A percentile compares a stretch with the other conserved stretches of the same genome.
phyloP scores from a whole-genome alignment of 768 basidiomycete species.

The Xerocomellus chrysenteron region DNA sequence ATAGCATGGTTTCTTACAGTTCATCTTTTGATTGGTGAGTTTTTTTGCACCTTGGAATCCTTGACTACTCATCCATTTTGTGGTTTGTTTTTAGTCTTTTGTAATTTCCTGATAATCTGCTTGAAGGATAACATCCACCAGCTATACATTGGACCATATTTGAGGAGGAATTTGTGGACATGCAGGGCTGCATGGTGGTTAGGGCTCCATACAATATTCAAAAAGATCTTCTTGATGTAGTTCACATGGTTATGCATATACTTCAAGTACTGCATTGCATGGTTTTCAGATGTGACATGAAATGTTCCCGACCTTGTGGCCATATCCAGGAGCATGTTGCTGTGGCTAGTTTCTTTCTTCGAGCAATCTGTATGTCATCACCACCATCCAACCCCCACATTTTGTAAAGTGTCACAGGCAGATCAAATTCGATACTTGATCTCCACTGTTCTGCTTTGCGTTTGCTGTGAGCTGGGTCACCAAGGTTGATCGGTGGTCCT shows the following conservation, averaged over 20 bases:
- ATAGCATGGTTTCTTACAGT: conserved; percentile 3
- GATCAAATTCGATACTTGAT: conserved; percentile 24
- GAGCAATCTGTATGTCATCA: background rate
- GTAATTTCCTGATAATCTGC: conserved; percentile 26
- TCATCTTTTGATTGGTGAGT: background rate
- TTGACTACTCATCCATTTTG: background rate
- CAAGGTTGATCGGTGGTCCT: conserved; percentile 23
- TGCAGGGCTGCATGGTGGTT: conserved; percentile 38
- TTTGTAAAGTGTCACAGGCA: conserved; percentile 27
- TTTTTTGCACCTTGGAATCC: no score
- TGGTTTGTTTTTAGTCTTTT: conserved; percentile 15
- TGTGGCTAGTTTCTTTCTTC: conserved; percentile 18
- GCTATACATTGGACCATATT: conserved; percentile 33
- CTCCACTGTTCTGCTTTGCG: conserved; percentile 37
- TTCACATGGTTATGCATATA: conserved; percentile 29
- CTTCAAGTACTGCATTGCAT: conserved; percentile 12
- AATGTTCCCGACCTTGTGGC: conserved; percentile 13
- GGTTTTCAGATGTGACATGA: conserved; percentile 14
- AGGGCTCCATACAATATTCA: conserved; percentile 15
- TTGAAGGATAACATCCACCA: conserved; percentile 39
- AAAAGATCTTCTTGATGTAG: conserved; percentile 18
- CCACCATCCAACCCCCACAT: conserved; percentile 20
- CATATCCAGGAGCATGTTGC: conserved; percentile 24
- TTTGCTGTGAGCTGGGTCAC: conserved; percentile 29
- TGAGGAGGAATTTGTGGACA: conserved; percentile 20